Evolutionary conservation across 805 yeast species (phyloP).

Genomic region (Starmerella powellii): DNA sequence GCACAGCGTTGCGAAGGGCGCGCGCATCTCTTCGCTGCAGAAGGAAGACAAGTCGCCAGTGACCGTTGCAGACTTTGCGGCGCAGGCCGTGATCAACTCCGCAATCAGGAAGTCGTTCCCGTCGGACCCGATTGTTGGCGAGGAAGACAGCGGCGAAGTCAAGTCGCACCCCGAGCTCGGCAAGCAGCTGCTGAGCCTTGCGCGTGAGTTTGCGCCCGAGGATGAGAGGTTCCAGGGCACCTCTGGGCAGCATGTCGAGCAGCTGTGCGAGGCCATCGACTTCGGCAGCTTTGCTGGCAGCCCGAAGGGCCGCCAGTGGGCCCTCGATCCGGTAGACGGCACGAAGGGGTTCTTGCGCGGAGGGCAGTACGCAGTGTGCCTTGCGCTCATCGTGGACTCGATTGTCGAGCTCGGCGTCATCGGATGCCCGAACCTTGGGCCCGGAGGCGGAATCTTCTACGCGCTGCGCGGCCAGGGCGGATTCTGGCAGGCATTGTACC

Average conservation of each 20-base stretch:
- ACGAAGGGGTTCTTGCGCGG: constrained; percentile 93
- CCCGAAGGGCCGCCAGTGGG: constrained; percentile 76
- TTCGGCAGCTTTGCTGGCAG: constrained; percentile 76
- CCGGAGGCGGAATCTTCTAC: constrained; percentile 63
- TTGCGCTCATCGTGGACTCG: constrained; percentile 80
- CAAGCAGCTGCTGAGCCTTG: constrained; percentile 46
- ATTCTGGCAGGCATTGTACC: constrained; percentile 36
- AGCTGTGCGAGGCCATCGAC: constrained; percentile 58
- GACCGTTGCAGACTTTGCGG: constrained; percentile 87
- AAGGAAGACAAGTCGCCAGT: constrained; percentile 90
- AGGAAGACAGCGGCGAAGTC: constrained; percentile 71
- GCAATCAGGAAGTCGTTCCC: constrained; percentile 75
- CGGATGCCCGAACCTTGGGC: constrained; percentile 83
- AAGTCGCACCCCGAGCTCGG: constrained; percentile 40
- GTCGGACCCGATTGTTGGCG: constrained; percentile 78
- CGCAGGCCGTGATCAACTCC: constrained; percentile 83
- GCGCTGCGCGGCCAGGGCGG: constrained; percentile 62
- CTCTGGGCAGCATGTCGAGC: constrained; percentile 31
- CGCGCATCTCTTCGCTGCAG: constrained; percentile 35
- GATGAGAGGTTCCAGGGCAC: constrained; percentile 21
- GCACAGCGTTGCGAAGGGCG: constrained; percentile 36
- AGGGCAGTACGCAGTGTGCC: constrained; percentile 92
- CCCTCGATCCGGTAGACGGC: constrained; percentile 96
- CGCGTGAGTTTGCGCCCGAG: constrained; percentile 39
- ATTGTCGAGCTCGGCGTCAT: constrained; percentile 79